These are phyloP conservation scores for Leccinellum luteum DNA, from an alignment of 768 basidiomycete species.

Conservation along the genomic window DNA sequence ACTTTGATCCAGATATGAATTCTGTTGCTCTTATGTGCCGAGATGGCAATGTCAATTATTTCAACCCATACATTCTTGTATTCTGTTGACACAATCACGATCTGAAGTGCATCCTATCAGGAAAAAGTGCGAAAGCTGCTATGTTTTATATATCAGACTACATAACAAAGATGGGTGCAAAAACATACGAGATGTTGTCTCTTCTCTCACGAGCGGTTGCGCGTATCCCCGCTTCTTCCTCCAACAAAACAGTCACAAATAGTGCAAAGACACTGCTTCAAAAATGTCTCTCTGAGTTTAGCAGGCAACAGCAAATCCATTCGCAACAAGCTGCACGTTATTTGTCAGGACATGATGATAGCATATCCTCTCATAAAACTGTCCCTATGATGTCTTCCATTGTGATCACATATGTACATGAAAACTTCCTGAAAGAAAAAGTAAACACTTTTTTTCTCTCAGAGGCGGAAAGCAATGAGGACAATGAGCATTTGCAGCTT, in stretches of 20 bases:
- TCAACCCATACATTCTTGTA: background rate
- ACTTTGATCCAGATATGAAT: conserved; percentile 31
- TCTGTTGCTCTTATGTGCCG: conserved; percentile 23
- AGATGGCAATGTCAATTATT: conserved; percentile 11
- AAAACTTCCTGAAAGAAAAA: too few species aligned
- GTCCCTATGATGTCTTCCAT: background rate
- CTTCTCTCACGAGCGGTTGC: background rate
- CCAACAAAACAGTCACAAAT: background rate
- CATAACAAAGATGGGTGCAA: conserved; percentile 34
- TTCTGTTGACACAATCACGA: conserved; percentile 2
- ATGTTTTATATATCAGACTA: conserved; percentile 38
- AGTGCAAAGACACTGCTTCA: conserved; percentile 26
- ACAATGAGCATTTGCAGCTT: background rate
- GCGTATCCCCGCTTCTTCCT: background rate
- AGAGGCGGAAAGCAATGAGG: too few species aligned
- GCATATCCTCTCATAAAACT: background rate
- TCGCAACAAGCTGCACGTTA: conserved; percentile 35
- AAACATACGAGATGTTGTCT: conserved; percentile 22
- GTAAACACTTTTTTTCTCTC: too few species aligned
- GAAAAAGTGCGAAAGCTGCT: conserved; percentile 33
- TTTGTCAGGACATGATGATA: conserved; percentile 24
- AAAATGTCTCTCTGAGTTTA: conserved; percentile 32
- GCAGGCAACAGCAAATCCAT: conserved; percentile 32
- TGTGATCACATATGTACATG: background rate
- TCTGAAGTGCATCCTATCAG: conserved; percentile 34